A percentile compares a stretch with the other conserved stretches of the same genome.
Evolutionary conservation across 164 flowering plant genomes (phyloP).

Genomic region (Vitis vinifera): ASM3070453v1 NC_081822.1:33742501-33743000

Average conservation of each 20-base stretch:
- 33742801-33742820: no score
- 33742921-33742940: no score
- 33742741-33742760: background rate
- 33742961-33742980: no score
- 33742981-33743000: no score
- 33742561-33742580: background rate
- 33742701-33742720: background rate
- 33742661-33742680: background rate
- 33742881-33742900: no score
- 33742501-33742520: slow-evolving; percentile 63
- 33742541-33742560: background rate
- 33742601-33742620: background rate
- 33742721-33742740: background rate
- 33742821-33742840: no score
- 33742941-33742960: no score
- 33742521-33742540: slow-evolving; percentile 1
- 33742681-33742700: no score
- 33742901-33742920: no score
- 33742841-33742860: no score
- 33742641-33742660: background rate
- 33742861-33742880: no score
- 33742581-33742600: background rate
- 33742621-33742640: background rate
- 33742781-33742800: no score
- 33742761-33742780: background rate